Base-by-base conservation (phyloP, 495 filamentous ascomycete genomes). In the Hypoxylon crocopeplum region DNA sequence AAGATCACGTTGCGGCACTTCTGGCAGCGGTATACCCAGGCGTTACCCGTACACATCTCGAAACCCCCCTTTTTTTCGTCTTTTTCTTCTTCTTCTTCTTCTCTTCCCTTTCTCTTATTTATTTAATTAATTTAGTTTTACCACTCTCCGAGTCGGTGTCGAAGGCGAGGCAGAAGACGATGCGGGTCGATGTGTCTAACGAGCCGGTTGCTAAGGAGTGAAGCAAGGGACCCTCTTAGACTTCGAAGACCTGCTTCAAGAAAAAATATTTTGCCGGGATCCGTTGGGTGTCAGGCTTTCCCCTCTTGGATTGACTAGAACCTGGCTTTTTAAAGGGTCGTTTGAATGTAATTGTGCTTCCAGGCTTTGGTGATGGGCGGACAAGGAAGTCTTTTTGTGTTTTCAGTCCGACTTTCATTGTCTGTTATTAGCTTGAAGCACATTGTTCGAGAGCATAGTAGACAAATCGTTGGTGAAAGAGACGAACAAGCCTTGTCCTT, bases 31-130 rank as follows among this genome's bases (percentile, higher is more conserved):
- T 24, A 61, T 0, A 47, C 12, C 44, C 59, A 56, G 1, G 19
- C n/a, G 7, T 50, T 45, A 0, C 59, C 51, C 0, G 62, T 66
- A 8, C 68, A 70, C 68, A 70, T 70, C 0, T 21, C n/a, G n/a
- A n/a, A n/a, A n/a, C n/a, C n/a, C n/a, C n/a, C n/a, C n/a, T n/a
- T n/a, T n/a, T n/a, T n/a, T n/a, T n/a, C n/a, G n/a, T n/a, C n/a
- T n/a, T n/a, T n/a, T n/a, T n/a, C n/a, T n/a, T n/a, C n/a, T n/a
- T n/a, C n/a, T n/a, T n/a, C n/a, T n/a, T n/a, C n/a, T n/a, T n/a
- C n/a, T n/a, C n/a, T n/a, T n/a, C n/a, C n/a, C n/a, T n/a, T n/a
- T n/a, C n/a, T n/a, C n/a, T n/a, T n/a, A n/a, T n/a, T n/a, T n/a
- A n/a, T n/a, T n/a, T n/a, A n/a, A n/a, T n/a, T n/a, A n/a, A n/a